phyloP scores from a whole-genome alignment of 208 protist genomes.

The Crithidia expoeki region DNA sequence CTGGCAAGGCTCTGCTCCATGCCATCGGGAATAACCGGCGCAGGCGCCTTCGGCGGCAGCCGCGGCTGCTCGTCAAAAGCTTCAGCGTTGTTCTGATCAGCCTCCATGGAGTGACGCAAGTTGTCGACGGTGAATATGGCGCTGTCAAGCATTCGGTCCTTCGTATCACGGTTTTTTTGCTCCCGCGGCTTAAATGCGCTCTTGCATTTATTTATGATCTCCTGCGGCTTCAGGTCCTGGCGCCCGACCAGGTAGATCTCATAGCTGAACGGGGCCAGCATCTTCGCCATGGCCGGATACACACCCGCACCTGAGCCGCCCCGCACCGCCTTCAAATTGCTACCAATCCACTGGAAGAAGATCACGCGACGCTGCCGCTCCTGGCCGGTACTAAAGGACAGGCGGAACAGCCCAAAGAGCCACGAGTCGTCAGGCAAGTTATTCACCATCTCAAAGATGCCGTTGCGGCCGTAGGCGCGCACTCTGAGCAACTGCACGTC shows the following conservation, averaged over 20 bases:
- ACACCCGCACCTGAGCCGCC: slow-evolving; percentile 29
- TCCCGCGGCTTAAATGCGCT: slow-evolving; percentile 48
- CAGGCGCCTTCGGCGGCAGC: neutral
- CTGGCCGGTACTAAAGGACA: slow-evolving; percentile 55
- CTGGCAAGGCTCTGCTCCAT: slow-evolving; percentile 40
- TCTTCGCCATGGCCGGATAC: slow-evolving; percentile 69
- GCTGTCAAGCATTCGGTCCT: slow-evolving; percentile 24
- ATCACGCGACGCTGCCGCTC: slow-evolving; percentile 58
- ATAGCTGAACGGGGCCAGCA: slow-evolving; percentile 61
- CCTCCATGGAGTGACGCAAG: slow-evolving; percentile 40
- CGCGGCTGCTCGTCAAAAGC: slow-evolving; percentile 11
- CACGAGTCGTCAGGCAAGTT: slow-evolving; percentile 73
- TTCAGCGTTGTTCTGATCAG: slow-evolving; percentile 35
- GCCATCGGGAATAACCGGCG: slow-evolving; percentile 14
- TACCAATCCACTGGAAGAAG: slow-evolving; percentile 89
- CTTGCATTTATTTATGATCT: slow-evolving; percentile 77
- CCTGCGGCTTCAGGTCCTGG: slow-evolving; percentile 62
- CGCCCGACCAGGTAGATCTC: slow-evolving; percentile 80
- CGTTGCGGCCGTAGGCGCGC: slow-evolving; percentile 55
- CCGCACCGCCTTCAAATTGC: slow-evolving; percentile 54
- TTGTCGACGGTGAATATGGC: slow-evolving; percentile 61
- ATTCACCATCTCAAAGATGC: slow-evolving; percentile 81
- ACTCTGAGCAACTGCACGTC: slow-evolving; percentile 51
- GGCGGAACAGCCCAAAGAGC: slow-evolving; percentile 84
- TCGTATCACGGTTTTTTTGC: slow-evolving; percentile 2